Percentiles rank a stretch among this genome's conserved stretches.
Evolutionary conservation across 768 basidiomycete species (phyloP).

Genomic region (Grammothele lineata): DNA sequence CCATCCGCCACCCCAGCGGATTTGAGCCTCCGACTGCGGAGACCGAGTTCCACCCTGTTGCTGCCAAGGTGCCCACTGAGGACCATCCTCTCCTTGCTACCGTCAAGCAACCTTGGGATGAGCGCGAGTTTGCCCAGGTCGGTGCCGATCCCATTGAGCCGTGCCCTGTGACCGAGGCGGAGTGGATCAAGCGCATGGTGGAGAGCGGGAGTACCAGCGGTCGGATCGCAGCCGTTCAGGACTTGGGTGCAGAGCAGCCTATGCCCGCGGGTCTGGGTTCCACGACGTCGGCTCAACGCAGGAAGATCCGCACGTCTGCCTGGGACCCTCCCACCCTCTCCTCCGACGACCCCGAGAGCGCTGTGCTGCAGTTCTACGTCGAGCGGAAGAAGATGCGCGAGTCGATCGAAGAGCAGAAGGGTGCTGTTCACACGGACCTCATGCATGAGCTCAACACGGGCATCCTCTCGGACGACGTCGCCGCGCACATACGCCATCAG

Average conservation of each 20-base stretch:
- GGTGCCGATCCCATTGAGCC: conserved; percentile 1
- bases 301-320: conserved; percentile 14
- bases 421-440: conserved; percentile 23
- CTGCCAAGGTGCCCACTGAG: conserved; percentile 17
- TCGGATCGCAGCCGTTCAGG: conserved; percentile 3
- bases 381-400: conserved; percentile 22
- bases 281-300: conserved; percentile 5
- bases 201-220: neutral
- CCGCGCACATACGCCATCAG: conserved; percentile 18
- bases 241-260: conserved; percentile 1
- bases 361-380: conserved; percentile 20
- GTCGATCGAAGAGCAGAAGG: conserved; percentile 19
- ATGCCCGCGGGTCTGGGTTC: neutral
- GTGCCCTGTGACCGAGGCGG: conserved; percentile 9
- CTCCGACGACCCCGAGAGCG: conserved; percentile 13
- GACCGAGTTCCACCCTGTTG: conserved; percentile 30
- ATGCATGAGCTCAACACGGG: conserved; percentile 25
- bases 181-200: conserved; percentile 12
- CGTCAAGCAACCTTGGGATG: conserved; percentile 25
- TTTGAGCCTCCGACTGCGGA: conserved; percentile 41
- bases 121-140: conserved; percentile 11
- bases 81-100: conserved; percentile 19
- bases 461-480: conserved; percentile 22
- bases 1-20: conserved; percentile 37
- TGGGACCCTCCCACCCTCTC: conserved; percentile 12